These are phyloP conservation scores for Zoysia pacifica DNA, from an alignment of 176 grass and related monocot genomes.

Conservation along the genomic window DNA sequence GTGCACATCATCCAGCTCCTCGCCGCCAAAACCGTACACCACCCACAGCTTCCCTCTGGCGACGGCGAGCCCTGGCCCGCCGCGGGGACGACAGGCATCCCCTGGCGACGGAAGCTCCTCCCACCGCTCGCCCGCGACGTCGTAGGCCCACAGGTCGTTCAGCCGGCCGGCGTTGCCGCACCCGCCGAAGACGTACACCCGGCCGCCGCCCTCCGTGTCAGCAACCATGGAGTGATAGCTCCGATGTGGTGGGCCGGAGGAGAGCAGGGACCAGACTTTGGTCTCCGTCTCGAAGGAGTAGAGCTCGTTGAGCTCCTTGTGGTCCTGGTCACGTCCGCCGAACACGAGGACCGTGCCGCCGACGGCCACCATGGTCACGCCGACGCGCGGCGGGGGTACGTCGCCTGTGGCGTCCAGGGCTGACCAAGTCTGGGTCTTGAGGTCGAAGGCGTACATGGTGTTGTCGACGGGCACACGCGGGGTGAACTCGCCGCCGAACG, in stretches of 20 bases:
- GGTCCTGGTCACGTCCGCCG: conserved; percentile 69
- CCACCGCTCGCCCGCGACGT: conserved; percentile 43
- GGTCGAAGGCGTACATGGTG: conserved; percentile 77
- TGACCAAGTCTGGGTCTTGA: conserved; percentile 61
- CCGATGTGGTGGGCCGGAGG: conserved; percentile 67
- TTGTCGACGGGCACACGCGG: conserved; percentile 83
- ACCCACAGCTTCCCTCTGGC: conserved; percentile 77
- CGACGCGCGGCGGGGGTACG: conserved; percentile 75
- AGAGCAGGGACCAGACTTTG: conserved; percentile 54
- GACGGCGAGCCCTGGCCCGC: conserved; percentile 53
- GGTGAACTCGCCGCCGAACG: conserved; percentile 89
- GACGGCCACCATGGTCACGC: conserved; percentile 69
- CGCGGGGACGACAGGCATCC: conserved; percentile 55
- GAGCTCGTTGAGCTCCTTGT: conserved; percentile 86
- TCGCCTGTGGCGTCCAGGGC: conserved; percentile 53
- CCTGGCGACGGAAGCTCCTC: conserved; percentile 52
- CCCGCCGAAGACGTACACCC: conserved; percentile 75
- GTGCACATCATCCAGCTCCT: conserved; percentile 79
- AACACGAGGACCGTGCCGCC: conserved; percentile 64
- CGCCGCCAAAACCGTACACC: conserved; percentile 69
- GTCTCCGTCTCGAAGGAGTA: conserved; percentile 69
- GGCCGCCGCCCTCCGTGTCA: conserved; percentile 25
- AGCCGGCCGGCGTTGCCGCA: conserved; percentile 74
- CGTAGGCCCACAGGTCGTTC: conserved; percentile 79
- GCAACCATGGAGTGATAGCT: conserved; percentile 88